A percentile compares a stretch with the other conserved stretches of the same genome.
phyloP scores from a whole-genome alignment of 2,329 filamentous ascomycete genomes.

The Eurotiales sp. region DNA sequence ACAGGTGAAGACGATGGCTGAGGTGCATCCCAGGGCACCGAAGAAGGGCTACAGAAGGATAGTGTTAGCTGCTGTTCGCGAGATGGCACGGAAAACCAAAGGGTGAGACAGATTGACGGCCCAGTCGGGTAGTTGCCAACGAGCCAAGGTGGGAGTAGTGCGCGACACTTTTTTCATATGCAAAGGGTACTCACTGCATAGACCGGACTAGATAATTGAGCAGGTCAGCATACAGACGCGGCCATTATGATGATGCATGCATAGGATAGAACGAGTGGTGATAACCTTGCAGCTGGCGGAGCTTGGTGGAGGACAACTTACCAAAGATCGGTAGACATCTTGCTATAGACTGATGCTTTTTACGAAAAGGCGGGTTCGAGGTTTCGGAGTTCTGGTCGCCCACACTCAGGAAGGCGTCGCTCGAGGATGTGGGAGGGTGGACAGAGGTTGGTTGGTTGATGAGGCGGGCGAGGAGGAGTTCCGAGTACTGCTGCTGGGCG shows the following conservation, averaged over 20 bases:
- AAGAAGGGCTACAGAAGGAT: conserved; percentile 71
- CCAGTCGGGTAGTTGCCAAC: too few species aligned
- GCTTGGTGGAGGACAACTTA: conserved; percentile 52
- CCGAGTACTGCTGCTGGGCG: too few species aligned
- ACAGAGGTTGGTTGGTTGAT: conserved; percentile 6
- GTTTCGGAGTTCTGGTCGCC: conserved; percentile 47
- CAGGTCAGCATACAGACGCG: conserved; percentile 19
- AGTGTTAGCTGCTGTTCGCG: conserved; percentile 6
- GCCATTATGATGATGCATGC: background rate
- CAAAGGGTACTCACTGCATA: conserved; percentile 83
- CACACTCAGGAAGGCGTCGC: background rate
- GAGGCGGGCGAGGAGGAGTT: conserved; percentile 1
- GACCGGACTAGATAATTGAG: conserved; percentile 66
- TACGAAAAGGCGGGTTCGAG: conserved; percentile 29
- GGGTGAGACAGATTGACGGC: too few species aligned
- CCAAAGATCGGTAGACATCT: conserved; percentile 79
- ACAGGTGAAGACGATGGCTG: conserved; percentile 93
- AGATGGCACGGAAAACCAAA: too few species aligned
- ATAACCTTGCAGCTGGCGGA: background rate
- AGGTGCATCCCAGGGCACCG: conserved; percentile 93
- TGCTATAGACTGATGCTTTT: conserved; percentile 31
- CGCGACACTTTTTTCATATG: background rate
- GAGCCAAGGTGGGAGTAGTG: too few species aligned
- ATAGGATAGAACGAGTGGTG: background rate
- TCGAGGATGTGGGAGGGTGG: background rate